These are phyloP conservation scores for Tetrahymena borealis DNA, from an alignment of 73 alveolate species.

Conservation along the genomic window DNA sequence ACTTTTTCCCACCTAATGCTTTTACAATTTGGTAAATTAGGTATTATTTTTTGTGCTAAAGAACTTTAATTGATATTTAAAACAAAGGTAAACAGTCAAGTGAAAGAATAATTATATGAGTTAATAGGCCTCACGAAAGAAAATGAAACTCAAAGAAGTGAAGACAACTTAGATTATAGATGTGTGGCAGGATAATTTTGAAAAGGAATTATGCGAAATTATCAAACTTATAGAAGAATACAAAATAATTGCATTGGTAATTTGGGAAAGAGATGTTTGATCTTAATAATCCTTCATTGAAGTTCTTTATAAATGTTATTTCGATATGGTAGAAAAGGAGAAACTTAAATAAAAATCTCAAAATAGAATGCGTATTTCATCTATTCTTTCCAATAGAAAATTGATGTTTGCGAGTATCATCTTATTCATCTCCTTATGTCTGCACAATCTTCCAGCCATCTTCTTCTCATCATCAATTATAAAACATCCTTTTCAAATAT, in stretches of 20 bases:
- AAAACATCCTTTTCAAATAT: not conserved
- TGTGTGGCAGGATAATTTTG: not conserved
- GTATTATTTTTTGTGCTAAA: not conserved
- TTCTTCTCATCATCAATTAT: not conserved
- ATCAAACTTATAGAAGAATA: not conserved
- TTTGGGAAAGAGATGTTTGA: not conserved
- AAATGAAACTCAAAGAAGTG: not conserved
- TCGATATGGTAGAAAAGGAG: not conserved
- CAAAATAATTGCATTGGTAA: not conserved
- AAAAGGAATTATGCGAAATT: not conserved
- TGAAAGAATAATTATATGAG: not conserved
- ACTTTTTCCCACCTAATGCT: not conserved
- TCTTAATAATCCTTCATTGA: not conserved
- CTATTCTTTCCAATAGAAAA: not conserved
- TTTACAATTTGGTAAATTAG: not conserved
- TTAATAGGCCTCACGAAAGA: not conserved
- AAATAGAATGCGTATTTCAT: not conserved
- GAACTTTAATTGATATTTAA: not conserved
- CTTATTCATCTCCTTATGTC: not conserved
- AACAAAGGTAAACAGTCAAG: not conserved
- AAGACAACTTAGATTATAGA: not conserved
- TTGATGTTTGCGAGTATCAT: slow-evolving; percentile 1
- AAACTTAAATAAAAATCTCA: not conserved
- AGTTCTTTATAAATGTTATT: not conserved
- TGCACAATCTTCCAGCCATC: not conserved